Percentiles rank a stretch among this genome's conserved stretches.
These are phyloP conservation scores for Fonsecaea erecta DNA, from an alignment of 2,329 filamentous ascomycete species.

Conservation along the genomic window DNA sequence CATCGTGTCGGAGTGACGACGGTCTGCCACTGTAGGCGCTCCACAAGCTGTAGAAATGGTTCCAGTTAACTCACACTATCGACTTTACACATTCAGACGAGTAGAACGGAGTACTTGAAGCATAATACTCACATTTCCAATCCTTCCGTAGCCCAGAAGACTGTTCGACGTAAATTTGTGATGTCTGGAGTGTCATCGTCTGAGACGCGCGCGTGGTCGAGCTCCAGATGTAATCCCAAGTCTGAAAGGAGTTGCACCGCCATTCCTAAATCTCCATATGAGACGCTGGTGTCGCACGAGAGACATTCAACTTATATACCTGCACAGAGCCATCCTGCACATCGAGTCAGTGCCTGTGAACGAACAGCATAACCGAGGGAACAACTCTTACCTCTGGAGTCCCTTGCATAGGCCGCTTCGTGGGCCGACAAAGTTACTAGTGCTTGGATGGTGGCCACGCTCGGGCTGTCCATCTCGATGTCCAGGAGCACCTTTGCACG, in stretches of 20 bases:
- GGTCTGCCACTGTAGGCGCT: conserved; percentile 17
- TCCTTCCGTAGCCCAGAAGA: conserved; percentile 46
- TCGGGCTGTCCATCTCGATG: conserved; percentile 54
- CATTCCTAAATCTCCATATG: background rate
- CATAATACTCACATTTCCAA: conserved; percentile 35
- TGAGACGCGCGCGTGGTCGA: conserved; percentile 39
- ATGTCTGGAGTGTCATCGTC: background rate
- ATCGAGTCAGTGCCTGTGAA: background rate
- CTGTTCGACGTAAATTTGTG: conserved; percentile 38
- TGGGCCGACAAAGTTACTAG: conserved; percentile 53
- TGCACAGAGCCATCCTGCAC: conserved; percentile 7
- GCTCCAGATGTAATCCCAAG: conserved; percentile 47
- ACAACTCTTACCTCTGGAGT: conserved; percentile 54
- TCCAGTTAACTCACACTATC: background rate
- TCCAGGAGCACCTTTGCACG: conserved; percentile 53
- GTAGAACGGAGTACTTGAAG: background rate
- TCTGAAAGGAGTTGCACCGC: conserved; percentile 28
- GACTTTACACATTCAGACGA: background rate
- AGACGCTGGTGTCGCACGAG: background rate
- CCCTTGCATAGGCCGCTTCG: conserved; percentile 52
- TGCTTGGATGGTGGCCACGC: conserved; percentile 54
- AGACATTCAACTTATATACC: conserved; percentile 1
- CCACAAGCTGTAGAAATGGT: conserved; percentile 6
- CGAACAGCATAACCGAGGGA: conserved; percentile 25
- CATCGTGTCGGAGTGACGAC: background rate